A percentile compares a stretch with the other conserved stretches of the same genome.
phyloP scores from a whole-genome alignment of 306 rosid genomes.

The Castanea sativa region DNA sequence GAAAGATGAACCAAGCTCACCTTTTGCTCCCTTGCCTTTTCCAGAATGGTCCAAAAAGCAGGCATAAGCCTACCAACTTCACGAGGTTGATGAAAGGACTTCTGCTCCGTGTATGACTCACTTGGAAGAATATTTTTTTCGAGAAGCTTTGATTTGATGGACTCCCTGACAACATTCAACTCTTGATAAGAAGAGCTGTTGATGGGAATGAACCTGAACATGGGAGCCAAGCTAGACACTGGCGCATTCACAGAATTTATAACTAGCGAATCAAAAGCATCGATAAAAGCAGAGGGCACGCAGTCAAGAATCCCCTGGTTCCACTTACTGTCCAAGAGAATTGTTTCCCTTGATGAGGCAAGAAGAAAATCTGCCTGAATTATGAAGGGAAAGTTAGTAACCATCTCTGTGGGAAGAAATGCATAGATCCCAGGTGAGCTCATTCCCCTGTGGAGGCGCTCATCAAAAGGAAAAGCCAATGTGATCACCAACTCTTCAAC shows the following conservation, averaged over 20 bases:
- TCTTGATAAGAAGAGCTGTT: conserved; percentile 30
- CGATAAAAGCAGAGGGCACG: conserved; percentile 56
- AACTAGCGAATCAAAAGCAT: conserved; percentile 59
- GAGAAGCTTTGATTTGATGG: conserved; percentile 39
- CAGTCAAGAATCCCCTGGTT: conserved; percentile 72
- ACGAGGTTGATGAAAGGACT: conserved; percentile 55
- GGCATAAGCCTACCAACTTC: conserved; percentile 68
- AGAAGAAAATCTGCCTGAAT: conserved; percentile 77
- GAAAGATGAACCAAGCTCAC: conserved; percentile 45
- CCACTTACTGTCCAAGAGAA: conserved; percentile 67
- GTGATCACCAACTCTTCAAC: conserved; percentile 59
- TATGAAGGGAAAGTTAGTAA: conserved; percentile 68
- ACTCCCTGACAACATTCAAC: conserved; percentile 49
- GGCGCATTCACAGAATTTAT: conserved; percentile 40
- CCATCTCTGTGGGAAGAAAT: conserved; percentile 79
- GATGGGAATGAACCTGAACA: conserved; percentile 59
- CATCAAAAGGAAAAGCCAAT: conserved; percentile 61
- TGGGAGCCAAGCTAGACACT: conserved; percentile 31
- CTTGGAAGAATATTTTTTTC: conserved; percentile 54
- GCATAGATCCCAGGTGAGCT: conserved; percentile 63
- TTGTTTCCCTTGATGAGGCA: conserved; percentile 71
- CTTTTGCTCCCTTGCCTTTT: conserved; percentile 32
- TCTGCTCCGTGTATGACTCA: conserved; percentile 52
- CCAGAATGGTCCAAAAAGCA: conserved; percentile 54
- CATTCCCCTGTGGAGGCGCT: conserved; percentile 44